Evolutionary conservation across 495 filamentous ascomycete genomes (phyloP), one percentile per base, ranked within the genome.

Genomic region (Evernia prunastri): DNA sequence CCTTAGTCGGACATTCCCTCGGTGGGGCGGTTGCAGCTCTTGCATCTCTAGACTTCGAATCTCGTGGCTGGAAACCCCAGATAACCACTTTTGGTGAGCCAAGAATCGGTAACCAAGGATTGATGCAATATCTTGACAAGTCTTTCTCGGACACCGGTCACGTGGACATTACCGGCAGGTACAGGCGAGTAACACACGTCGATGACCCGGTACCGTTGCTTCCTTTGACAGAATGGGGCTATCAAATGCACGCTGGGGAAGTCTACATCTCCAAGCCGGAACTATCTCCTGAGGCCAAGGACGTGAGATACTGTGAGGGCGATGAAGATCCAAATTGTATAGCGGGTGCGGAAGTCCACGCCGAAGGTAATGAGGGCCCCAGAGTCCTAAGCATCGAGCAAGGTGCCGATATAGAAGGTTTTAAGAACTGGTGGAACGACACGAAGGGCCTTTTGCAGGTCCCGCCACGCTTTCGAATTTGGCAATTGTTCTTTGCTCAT

Each of bases 21-120:
- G 94, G 94, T 25, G 94, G 93, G 5, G 95, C 94, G 0, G 91
- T 97, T 0, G 94, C 94, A 3, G 86, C 89, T 4, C 83, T 98
- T 12, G 94, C 92, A 4, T 89, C 82, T 4, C 79, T 96, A 15
- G 95, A 97, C 68, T 83, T 89, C 72, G 68, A 79, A 51, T 71
- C 84, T 29, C 78, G 82, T 6, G 89, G 87, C 9, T 92, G 86
- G 86, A 72, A 86, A 18, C 86, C 90, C 1, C 72, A 74, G 31
- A 86, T 96, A 0, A 96, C 93, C 18, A 97, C 94, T 3, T 97
- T 96, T 72, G 94, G 94, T 20, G 91, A 97, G 72, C 94, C 94
- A 25, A 83, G 86, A 56, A 73, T 95, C 18, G 94, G 94, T 3
- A 98, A 97, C 74, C 70, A 76, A 33, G 86, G 72, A 9, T 81